A percentile compares a stretch with the other conserved stretches of the same genome.
phyloP scores from a whole-genome alignment of 2,329 filamentous ascomycete genomes.

The Diaporthe citrichinensis region DNA sequence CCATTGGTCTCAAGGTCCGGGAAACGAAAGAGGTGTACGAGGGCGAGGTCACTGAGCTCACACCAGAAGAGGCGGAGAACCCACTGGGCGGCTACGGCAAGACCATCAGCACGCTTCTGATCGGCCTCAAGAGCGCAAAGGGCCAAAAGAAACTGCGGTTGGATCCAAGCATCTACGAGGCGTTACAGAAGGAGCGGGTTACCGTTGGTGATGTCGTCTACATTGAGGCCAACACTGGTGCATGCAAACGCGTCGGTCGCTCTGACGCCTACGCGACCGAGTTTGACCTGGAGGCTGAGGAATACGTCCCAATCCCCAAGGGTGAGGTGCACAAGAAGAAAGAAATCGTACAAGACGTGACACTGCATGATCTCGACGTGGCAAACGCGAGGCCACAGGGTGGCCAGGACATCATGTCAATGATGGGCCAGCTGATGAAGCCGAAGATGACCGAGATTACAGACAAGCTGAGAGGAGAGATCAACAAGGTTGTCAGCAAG shows the following conservation, averaged over 20 bases:
- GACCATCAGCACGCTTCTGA: conserved; percentile 95
- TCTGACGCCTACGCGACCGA: conserved; percentile 98
- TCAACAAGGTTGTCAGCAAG: conserved; percentile 99
- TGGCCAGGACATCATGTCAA: conserved; percentile 99
- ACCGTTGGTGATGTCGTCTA: conserved; percentile 98
- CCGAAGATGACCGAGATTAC: conserved; percentile 99
- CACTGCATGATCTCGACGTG: conserved; percentile 94
- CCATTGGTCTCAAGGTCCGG: conserved; percentile 95
- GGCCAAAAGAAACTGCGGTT: conserved; percentile 98
- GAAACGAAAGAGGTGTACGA: conserved; percentile 99
- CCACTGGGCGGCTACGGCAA: conserved; percentile 96
- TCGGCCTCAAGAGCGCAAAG: conserved; percentile 94
- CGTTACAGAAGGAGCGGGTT: conserved; percentile 98
- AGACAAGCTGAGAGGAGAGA: conserved; percentile 94
- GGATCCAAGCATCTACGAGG: conserved; percentile 98
- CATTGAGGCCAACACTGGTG: conserved; percentile 98
- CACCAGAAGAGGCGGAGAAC: conserved; percentile 98
- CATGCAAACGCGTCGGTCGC: conserved; percentile 95
- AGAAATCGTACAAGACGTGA: conserved; percentile 99
- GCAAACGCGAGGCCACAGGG: conserved; percentile 96
- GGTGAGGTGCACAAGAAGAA: conserved; percentile 99
- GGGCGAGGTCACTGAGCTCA: conserved; percentile 97
- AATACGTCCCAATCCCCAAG: conserved; percentile 99
- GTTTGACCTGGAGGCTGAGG: conserved; percentile 98
- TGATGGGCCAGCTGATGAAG: conserved; percentile 99